Evolutionary conservation across 2,329 filamentous ascomycete genomes (phyloP).

Genomic region (Penicillium sp.): DNA sequence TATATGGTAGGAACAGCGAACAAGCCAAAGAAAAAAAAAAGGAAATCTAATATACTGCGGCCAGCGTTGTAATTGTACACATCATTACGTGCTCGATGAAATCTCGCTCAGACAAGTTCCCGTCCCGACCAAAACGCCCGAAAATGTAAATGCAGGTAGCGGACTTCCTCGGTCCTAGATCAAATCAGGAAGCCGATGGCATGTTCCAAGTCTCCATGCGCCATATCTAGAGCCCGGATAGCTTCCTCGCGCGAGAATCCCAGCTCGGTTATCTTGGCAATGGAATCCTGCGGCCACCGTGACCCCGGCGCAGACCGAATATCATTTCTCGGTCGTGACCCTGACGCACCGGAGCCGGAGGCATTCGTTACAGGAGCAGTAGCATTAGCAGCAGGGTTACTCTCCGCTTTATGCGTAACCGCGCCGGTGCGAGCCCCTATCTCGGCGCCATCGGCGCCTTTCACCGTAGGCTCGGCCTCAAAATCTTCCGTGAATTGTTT

Average conservation of each 20-base stretch:
- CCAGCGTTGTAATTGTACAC: slow-evolving; percentile 11
- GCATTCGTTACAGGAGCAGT: slow-evolving; percentile 12
- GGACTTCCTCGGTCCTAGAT: slow-evolving; percentile 41
- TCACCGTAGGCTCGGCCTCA: slow-evolving; percentile 75
- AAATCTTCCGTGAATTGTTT: slow-evolving; percentile 68
- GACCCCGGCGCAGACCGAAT: slow-evolving; percentile 30
- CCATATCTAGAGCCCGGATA: slow-evolving; percentile 74
- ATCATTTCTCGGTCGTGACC: slow-evolving; percentile 21
- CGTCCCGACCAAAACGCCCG: slow-evolving; percentile 12
- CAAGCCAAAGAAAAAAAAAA: background rate
- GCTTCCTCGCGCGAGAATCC: slow-evolving; percentile 75
- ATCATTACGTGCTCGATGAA: slow-evolving; percentile 10
- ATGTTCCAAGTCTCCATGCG: slow-evolving; percentile 78
- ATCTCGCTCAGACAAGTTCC: slow-evolving; percentile 20
- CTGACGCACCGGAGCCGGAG: slow-evolving; percentile 16
- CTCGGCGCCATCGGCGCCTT: slow-evolving; percentile 81
- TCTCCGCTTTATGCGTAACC: slow-evolving; percentile 38
- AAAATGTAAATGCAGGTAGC: slow-evolving; percentile 13
- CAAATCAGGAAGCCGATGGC: slow-evolving; percentile 82
- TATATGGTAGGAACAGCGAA: background rate
- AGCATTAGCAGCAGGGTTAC: slow-evolving; percentile 10
- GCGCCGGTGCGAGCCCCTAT: slow-evolving; percentile 82
- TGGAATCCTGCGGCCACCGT: slow-evolving; percentile 57
- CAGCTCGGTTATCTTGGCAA: slow-evolving; percentile 71
- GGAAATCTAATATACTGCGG: slow-evolving; percentile 6